phyloP scores from a whole-genome alignment of 768 basidiomycete genomes.

The Sporobolomyces pararoseus region DNA sequence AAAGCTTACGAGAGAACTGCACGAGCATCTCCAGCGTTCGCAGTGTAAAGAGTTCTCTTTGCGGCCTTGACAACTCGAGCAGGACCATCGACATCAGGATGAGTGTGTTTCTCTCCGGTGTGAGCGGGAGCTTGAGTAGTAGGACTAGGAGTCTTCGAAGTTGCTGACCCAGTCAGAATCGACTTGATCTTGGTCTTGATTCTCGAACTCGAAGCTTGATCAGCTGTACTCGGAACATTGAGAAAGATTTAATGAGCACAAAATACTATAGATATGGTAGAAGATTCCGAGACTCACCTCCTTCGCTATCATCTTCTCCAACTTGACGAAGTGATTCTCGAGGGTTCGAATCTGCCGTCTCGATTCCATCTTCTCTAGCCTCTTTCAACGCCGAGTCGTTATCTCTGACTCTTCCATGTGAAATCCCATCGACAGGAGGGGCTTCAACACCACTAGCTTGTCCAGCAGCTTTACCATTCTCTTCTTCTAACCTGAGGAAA shows the following conservation, averaged over 20 bases:
- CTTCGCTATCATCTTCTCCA: slow-evolving; percentile 14
- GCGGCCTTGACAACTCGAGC: slow-evolving; percentile 47
- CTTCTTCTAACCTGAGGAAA: slow-evolving; percentile 86
- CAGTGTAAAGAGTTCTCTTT: slow-evolving; percentile 69
- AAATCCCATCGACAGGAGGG: background rate
- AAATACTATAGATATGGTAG: background rate
- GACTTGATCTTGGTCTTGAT: slow-evolving; percentile 37
- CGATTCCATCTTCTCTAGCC: slow-evolving; percentile 15
- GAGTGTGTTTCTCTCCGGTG: background rate
- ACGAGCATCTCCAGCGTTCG: slow-evolving; percentile 94
- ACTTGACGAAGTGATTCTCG: slow-evolving; percentile 8
- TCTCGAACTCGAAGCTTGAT: slow-evolving; percentile 4
- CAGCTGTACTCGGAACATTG: slow-evolving; percentile 13
- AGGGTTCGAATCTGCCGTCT: slow-evolving; percentile 21
- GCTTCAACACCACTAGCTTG: slow-evolving; percentile 29
- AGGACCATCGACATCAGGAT: slow-evolving; percentile 22
- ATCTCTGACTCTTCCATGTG: slow-evolving; percentile 6
- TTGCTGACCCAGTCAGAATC: slow-evolving; percentile 14
- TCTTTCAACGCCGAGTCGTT: slow-evolving; percentile 18
- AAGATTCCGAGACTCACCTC: background rate
- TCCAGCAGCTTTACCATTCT: slow-evolving; percentile 54
- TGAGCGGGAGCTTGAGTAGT: slow-evolving; percentile 6
- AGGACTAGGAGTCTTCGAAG: slow-evolving; percentile 3
- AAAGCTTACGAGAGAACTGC: slow-evolving; percentile 70
- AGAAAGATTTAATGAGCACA: too few relatives aligned